phyloP scores from a whole-genome alignment of 257 asterid genomes.

The Gynochthodes officinalis region DNA sequence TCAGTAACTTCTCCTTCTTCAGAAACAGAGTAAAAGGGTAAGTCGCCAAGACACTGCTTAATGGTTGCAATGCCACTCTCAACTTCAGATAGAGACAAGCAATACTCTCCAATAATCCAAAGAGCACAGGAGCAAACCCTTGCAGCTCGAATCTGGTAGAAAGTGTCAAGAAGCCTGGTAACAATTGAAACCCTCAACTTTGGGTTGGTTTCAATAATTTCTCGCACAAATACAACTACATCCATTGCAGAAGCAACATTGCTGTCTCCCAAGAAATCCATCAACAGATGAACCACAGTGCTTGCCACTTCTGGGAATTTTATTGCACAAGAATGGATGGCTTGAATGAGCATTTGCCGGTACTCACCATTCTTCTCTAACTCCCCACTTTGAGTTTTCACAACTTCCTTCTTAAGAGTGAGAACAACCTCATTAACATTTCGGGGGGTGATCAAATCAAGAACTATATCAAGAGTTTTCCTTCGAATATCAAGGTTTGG shows the following conservation, averaged over 20 bases:
- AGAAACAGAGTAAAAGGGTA: constrained; percentile 73
- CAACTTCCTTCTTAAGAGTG: constrained; percentile 87
- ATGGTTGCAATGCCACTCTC: constrained; percentile 81
- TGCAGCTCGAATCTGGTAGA: constrained; percentile 90
- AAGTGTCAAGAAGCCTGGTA: constrained; percentile 81
- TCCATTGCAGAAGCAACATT: constrained; percentile 90
- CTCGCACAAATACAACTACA: constrained; percentile 80
- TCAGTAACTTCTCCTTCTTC: constrained; percentile 79
- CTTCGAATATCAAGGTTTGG: constrained; percentile 85
- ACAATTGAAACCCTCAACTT: constrained; percentile 84
- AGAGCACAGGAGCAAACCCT: constrained; percentile 92
- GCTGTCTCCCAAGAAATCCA: constrained; percentile 98
- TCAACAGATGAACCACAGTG: constrained; percentile 89
- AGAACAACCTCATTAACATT: constrained; percentile 89
- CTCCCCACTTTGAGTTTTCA: constrained; percentile 91
- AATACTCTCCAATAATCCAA: constrained; percentile 95
- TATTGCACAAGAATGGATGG: constrained; percentile 91
- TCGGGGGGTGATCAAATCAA: constrained; percentile 80
- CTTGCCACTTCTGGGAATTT: constrained; percentile 97
- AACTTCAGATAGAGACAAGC: constrained; percentile 81
- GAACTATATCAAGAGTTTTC: constrained; percentile 91
- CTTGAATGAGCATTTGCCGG: constrained; percentile 96
- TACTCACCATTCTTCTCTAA: constrained; percentile 91
- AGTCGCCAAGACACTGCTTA: constrained; percentile 92
- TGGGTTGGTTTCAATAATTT: constrained; percentile 90